Evolutionary conservation across 768 basidiomycete species (phyloP).

Genomic region (Dioszegia crocea): DNA sequence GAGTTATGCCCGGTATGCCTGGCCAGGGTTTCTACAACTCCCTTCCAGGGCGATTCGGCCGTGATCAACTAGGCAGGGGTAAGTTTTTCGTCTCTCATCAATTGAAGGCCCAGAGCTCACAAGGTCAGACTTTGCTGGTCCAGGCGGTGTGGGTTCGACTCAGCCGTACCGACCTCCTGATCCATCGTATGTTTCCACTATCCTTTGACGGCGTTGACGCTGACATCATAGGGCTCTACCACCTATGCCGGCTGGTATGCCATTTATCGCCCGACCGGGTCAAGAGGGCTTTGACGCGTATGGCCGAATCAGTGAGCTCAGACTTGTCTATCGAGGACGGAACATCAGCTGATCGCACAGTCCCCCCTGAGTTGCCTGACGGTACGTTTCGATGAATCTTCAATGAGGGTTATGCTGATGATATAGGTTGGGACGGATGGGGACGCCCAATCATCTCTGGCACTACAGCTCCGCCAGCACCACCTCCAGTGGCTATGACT

Average conservation of each 20-base stretch:
- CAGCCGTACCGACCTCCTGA: conserved; percentile 46
- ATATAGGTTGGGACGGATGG: conserved; percentile 43
- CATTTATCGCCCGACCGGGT: conserved; percentile 44
- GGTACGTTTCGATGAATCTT: conserved; percentile 13
- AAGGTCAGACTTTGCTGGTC: conserved; percentile 45
- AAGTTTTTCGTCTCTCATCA: neutral
- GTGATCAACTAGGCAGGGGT: conserved; percentile 45
- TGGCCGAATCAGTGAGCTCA: conserved; percentile 38
- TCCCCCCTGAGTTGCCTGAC: conserved; percentile 41
- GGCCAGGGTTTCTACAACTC: conserved; percentile 38
- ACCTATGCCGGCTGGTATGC: conserved; percentile 43
- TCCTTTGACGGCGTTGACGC: neutral
- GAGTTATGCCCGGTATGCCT: conserved; percentile 43
- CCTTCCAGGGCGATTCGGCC: conserved; percentile 40
- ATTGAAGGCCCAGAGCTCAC: neutral
- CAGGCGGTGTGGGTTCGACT: conserved; percentile 41
- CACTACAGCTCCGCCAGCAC: conserved; percentile 6
- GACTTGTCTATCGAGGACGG: neutral
- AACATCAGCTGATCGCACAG: conserved; percentile 15
- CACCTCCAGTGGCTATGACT: neutral
- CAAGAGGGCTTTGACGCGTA: conserved; percentile 46
- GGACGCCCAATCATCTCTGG: conserved; percentile 35
- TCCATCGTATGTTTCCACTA: conserved; percentile 19
- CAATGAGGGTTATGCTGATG: conserved; percentile 1
- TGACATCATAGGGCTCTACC: conserved; percentile 12